Evolutionary conservation across 305 asterid species (phyloP), one percentile per base, ranked within the genome.

Genomic region (Rubia peregrina): DNA sequence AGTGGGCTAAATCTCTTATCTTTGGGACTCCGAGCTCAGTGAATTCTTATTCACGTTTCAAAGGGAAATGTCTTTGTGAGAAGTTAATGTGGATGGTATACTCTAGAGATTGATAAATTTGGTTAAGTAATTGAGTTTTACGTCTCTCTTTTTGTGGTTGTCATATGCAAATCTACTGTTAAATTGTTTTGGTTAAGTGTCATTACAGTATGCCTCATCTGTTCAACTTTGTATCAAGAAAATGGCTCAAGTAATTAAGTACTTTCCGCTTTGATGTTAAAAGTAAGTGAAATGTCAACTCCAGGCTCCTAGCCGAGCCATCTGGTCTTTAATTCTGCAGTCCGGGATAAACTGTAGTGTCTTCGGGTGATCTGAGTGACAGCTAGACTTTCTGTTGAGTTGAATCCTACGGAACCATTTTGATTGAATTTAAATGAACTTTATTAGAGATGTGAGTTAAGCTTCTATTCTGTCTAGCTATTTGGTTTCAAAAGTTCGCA

Each of bases 1-100:
- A 44, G 59, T 16, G 9, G 89, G 87, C 68, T 82, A 41, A 60
- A 19, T 46, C 21, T 70, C 9, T 57, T 56, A 22, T 36, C 36
- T 42, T 14, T 60, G 26, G 7, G n/a, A 55, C 42, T 40, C 44
- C 46, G 1, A 56, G 44, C 10, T 46, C 43, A 63, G 8, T 14
- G 4, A 22, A 48, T 19, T 71, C 70, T 71, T 21, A 62, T 49
- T 49, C 36, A n/a, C 8, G 16, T 11, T 43, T 51, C 21, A 14
- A 57, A 16, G 26, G 43, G 61, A 33, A 68, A 24, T 68, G 21
- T 49, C 24, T 36, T 33, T 51, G 24, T 51, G 22, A 17, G 59
- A 71, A 22, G 49, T 14, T 9, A 24, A 17, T 7, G 36, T n/a
- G n/a, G 4, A 55, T 61, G 38, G 49, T 71, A 44, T 33, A 24